These are phyloP conservation scores for Fusarium dlaminii DNA, from an alignment of 2,329 filamentous ascomycete species.

Conservation along the genomic window DNA sequence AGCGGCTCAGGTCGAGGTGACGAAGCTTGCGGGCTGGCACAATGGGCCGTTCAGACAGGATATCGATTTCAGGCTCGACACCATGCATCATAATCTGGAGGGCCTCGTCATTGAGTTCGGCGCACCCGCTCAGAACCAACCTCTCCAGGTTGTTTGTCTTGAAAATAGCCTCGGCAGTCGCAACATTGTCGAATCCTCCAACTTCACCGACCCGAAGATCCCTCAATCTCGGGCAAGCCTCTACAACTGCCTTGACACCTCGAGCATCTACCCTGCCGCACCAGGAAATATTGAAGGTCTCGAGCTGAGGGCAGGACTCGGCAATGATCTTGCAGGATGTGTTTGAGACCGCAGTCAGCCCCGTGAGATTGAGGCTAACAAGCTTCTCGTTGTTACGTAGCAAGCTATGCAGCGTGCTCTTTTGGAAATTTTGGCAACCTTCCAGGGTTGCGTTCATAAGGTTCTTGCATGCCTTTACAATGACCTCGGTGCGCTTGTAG, in stretches of 20 bases:
- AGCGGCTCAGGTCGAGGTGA: slow-evolving; percentile 86
- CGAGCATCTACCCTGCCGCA: slow-evolving; percentile 85
- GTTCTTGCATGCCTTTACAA: slow-evolving; percentile 87
- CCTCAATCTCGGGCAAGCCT: slow-evolving; percentile 75
- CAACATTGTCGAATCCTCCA: slow-evolving; percentile 77
- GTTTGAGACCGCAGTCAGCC: slow-evolving; percentile 82
- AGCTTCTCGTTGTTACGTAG: slow-evolving; percentile 78
- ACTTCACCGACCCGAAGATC: slow-evolving; percentile 88
- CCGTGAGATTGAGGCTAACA: slow-evolving; percentile 86
- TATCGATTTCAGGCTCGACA: slow-evolving; percentile 78
- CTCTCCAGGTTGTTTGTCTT: slow-evolving; percentile 82
- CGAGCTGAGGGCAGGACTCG: slow-evolving; percentile 80
- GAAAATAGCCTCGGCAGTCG: slow-evolving; percentile 80
- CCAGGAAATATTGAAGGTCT: slow-evolving; percentile 91
- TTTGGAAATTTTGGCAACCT: slow-evolving; percentile 86
- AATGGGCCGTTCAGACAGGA: slow-evolving; percentile 78
- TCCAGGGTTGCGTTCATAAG: slow-evolving; percentile 88
- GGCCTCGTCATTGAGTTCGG: slow-evolving; percentile 78
- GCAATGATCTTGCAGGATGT: slow-evolving; percentile 87
- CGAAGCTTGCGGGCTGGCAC: slow-evolving; percentile 82
- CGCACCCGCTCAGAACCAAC: slow-evolving; percentile 83
- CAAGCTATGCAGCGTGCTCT: slow-evolving; percentile 80
- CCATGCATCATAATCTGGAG: slow-evolving; percentile 81
- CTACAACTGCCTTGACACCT: slow-evolving; percentile 77
- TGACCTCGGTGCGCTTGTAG: slow-evolving; percentile 77